phyloP scores from a whole-genome alignment of 345 rosid species.

The Schrenkiella parvula region DNA sequence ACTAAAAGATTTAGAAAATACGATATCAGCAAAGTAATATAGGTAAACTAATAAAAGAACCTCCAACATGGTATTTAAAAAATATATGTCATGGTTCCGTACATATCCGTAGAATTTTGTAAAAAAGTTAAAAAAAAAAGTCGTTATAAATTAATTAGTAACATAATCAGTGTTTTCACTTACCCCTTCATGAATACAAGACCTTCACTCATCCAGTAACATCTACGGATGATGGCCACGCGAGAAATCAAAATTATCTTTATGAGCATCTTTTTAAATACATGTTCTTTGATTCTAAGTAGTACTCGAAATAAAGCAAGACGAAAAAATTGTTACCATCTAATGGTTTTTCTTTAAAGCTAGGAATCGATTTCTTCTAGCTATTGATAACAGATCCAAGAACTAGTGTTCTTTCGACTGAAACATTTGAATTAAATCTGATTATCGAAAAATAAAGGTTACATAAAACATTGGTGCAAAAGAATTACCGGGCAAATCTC shows the following conservation, averaged over 20 bases:
- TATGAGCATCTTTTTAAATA: too few relatives aligned
- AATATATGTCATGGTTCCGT: too few relatives aligned
- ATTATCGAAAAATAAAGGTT: neutral
- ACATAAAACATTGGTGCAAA: neutral
- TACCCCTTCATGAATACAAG: neutral
- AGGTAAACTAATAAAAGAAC: too few relatives aligned
- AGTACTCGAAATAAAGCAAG: neutral
- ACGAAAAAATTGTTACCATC: neutral
- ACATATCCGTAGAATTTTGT: too few relatives aligned
- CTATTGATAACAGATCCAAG: neutral
- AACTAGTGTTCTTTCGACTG: neutral
- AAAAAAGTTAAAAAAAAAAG: too few relatives aligned
- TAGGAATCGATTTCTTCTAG: neutral
- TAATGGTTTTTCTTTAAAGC: neutral
- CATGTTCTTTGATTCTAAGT: neutral
- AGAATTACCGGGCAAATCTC: constrained; percentile 26
- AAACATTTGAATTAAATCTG: neutral
- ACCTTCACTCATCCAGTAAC: neutral
- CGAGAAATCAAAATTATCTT: neutral
- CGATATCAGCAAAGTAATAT: too few relatives aligned
- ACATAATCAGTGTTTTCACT: neutral
- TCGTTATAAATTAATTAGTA: neutral
- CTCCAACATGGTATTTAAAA: too few relatives aligned
- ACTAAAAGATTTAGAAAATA: too few relatives aligned
- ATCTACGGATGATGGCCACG: neutral